Conservation (phyloP, 2,329 filamentous ascomycete species). For the Chalaropsis thielavioides region DNA sequence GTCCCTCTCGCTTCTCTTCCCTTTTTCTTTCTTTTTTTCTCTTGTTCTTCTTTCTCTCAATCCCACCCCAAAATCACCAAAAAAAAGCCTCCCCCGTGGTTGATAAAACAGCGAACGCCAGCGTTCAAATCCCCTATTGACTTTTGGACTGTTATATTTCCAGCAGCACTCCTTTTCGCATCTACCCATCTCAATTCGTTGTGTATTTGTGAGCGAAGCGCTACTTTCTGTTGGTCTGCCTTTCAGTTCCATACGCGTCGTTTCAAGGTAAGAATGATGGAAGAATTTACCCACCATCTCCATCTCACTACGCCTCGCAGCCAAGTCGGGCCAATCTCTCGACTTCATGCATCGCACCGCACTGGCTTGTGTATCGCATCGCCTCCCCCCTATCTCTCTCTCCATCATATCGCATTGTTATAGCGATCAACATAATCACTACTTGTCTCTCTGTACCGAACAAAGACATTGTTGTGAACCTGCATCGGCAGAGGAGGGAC, state of each 20-base stretch:
- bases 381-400: not conserved
- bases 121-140: constrained; percentile 2
- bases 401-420: no score
- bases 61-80: constrained; percentile 5
- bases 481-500: not conserved
- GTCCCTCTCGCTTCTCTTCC: not conserved
- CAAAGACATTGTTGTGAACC: not conserved
- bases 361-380: not conserved
- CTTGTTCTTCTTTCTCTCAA: not conserved
- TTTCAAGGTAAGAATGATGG: constrained; percentile 10
- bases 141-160: constrained; percentile 15
- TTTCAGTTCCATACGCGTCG: constrained; percentile 16
- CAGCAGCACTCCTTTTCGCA: constrained; percentile 11
- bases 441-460: not conserved
- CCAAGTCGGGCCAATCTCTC: not conserved
- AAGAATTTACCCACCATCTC: not conserved
- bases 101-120: constrained; percentile 8
- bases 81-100: constrained; percentile 7
- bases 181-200: constrained; percentile 7
- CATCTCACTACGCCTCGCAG: not conserved
- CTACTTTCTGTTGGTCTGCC: constrained; percentile 15
- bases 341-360: not conserved
- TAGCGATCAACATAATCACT: no score
- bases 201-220: constrained; percentile 16
- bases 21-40: not conserved